phyloP scores from a whole-genome alignment of 495 filamentous ascomycete genomes.

The Copromyces sp. region DNA sequence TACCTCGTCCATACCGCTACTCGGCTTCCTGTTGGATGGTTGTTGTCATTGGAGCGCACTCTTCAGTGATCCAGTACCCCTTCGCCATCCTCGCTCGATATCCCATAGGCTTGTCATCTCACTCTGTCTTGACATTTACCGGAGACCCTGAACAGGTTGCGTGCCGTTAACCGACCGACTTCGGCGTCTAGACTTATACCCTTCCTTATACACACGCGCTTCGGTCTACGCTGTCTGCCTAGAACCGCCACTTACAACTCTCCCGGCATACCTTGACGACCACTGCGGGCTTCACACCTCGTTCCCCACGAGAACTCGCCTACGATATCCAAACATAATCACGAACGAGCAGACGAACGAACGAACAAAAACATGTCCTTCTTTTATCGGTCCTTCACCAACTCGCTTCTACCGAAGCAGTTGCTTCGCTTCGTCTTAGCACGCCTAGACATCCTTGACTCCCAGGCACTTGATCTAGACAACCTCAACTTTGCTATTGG shows the following conservation, averaged over 20 bases:
- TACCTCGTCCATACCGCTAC: neutral
- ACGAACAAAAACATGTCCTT: constrained; percentile 33
- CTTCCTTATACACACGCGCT: neutral
- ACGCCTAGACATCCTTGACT: constrained; percentile 70
- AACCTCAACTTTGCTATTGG: constrained; percentile 71
- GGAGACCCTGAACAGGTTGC: neutral
- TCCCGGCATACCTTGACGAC: neutral
- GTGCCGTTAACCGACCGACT: neutral
- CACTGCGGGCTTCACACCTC: neutral
- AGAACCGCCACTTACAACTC: neutral
- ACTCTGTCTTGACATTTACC: neutral
- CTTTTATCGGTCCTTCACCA: constrained; percentile 55
- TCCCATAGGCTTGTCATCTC: neutral
- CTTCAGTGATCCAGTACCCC: neutral
- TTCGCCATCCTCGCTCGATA: neutral
- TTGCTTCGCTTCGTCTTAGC: constrained; percentile 72
- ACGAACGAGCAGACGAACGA: neutral
- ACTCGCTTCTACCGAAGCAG: constrained; percentile 66
- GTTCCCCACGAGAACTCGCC: neutral
- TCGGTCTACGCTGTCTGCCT: neutral
- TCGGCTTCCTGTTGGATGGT: neutral
- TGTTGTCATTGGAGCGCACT: neutral
- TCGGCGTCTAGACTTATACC: neutral
- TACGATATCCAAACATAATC: neutral
- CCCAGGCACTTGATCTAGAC: constrained; percentile 66